Evolutionary conservation across 2,329 filamentous ascomycete species (phyloP), one percentile per base, ranked within the genome.

Genomic region (Penicillium sp.): DNA sequence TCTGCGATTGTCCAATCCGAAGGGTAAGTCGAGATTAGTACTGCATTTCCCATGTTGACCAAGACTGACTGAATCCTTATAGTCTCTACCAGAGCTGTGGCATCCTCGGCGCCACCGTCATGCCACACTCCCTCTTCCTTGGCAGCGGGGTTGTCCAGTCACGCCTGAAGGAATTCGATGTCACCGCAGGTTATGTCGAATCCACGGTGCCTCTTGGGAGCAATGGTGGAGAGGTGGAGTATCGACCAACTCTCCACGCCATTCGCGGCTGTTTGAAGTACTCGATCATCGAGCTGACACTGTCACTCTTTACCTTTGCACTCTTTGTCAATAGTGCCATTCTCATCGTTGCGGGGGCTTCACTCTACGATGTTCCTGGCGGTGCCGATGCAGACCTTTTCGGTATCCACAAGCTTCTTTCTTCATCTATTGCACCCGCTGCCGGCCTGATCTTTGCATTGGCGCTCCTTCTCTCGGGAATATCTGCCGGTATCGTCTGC

Each of bases 391-490:
- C 86, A 1, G 84, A 93, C 58, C 83, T 95, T 27, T 95, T 94
- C 58, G 81, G 80, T 23, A 94, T 95, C 53, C 83, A 95, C 66
- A 65, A 75, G 25, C 72, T 95, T 3, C 78, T 95, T 0, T 77
- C 81, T 0, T 56, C 65, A 0, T 83, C 79, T 39, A 80, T 95
- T 36, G 81, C 84, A 0, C 81, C 83, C 0, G 84, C 78, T 0
- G 89, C 87, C 0, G 89, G 87, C 2, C 86, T 85, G 2, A 73
- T 94, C n/a, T 94, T 94, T 49, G 87, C 87, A 0, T 72, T 94
- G 2, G 87, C 88, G 0, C 71, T 94, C 1, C 76, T 94, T 0
- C 77, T 94, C 1, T 90, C 84, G 0, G 88, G 88, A 7, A 77
- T 87, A 9, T 87, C 83, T 0, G 88, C 88, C 0, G 88, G 88